Percentiles rank a stretch among this genome's conserved stretches.
These are phyloP conservation scores for Pisolithus tinctorius DNA, from an alignment of 768 basidiomycete genomes.

Conservation along the genomic window DNA sequence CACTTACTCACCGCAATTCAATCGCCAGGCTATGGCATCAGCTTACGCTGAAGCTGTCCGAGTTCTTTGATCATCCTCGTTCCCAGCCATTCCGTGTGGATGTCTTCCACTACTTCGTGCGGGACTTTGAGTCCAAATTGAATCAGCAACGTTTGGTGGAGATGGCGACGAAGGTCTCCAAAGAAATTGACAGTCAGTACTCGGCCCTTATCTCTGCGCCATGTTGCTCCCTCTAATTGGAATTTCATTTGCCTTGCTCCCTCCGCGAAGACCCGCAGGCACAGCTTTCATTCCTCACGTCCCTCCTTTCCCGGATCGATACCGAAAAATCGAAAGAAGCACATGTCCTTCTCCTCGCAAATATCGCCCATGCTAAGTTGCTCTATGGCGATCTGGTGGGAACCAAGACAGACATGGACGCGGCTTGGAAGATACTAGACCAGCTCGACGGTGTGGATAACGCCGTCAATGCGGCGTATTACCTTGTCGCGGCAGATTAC, in stretches of 20 bases:
- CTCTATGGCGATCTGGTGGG: conserved; percentile 85
- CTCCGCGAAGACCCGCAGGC: conserved; percentile 62
- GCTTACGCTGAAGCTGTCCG: conserved; percentile 77
- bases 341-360: conserved; percentile 81
- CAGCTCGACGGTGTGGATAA: conserved; percentile 66
- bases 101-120: conserved; percentile 85
- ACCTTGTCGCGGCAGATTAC: conserved; percentile 91
- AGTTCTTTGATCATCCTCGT: conserved; percentile 75
- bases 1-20: conserved; percentile 4
- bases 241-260: conserved; percentile 4
- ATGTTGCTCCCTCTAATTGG: conserved; percentile 6
- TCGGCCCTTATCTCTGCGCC: conserved; percentile 12
- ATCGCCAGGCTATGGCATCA: conserved; percentile 89
- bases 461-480: conserved; percentile 86
- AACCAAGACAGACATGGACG: conserved; percentile 86
- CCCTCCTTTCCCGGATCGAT: conserved; percentile 65
- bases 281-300: conserved; percentile 79
- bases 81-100: conserved; percentile 77
- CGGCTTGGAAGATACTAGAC: conserved; percentile 73
- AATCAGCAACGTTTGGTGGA: conserved; percentile 87
- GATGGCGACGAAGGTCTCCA: conserved; percentile 82
- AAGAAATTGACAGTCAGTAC: conserved; percentile 76
- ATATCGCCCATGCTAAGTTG: conserved; percentile 86
- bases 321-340: conserved; percentile 61
- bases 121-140: conserved; percentile 81